Evolutionary conservation across 208 protist genomes (phyloP), one percentile per base, ranked within the genome.

Genomic region (Leishmania amazonensis): DNA sequence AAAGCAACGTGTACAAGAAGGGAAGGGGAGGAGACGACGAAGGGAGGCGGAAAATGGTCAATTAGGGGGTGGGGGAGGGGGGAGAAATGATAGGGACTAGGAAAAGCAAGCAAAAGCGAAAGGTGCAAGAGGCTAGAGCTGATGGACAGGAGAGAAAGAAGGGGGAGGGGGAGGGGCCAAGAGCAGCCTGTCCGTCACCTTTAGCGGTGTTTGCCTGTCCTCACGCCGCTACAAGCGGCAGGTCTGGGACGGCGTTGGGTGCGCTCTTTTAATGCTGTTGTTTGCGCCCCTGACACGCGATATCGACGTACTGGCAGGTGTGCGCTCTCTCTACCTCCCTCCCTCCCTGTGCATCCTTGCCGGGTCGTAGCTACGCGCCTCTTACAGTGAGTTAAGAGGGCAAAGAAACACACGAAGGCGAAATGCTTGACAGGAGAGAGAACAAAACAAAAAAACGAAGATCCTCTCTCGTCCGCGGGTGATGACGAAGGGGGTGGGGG

Each of bases 311-410:
- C 11, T 72, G 13, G 38, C 67, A 21, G 40, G 2, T 49, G 31
- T 49, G 45, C 35, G 45, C 35, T 28, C 5, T 45, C 40, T 0
- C 28, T 35, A 2, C 9, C 21, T 0, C 19, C 19, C 7, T 65
- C 19, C 45, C 28, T 8, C 35, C 1, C 31, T 54, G 51, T 54
- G 51, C 51, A 7, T 68, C 64, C 11, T 11, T 68, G 31, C 8
- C 19, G 19, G 65, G 68, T 51, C 45, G 38, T 42, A 49, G 68
- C 53, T 51, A 9, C 49, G 68, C 42, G 31, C 68, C 68, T 73
- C 68, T 73, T 73, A 73, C 42, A 35, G 2, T 73, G 68, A 51
- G 68, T 73, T 35, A 73, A 73, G 68, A n/a, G 68, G 68, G 68
- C 21, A 15, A 24, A 42, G 5, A 21, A 28, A 19, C 6, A 8